Evolutionary conservation across 306 rosid genomes (phyloP).

Genomic region (Vigna mungo): DNA sequence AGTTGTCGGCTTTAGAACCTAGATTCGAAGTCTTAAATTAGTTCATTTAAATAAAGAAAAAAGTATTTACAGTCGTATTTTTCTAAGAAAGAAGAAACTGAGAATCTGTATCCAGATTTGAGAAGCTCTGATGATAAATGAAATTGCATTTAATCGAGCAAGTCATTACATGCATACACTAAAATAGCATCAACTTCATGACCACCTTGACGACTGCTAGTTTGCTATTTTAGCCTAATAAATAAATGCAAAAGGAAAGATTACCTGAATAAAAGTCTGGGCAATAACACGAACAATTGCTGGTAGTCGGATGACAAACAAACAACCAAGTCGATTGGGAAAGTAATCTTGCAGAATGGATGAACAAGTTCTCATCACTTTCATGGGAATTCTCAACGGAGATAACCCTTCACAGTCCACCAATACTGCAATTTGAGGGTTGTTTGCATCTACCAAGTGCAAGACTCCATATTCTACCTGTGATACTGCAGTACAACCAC

Average conservation of each 20-base stretch:
- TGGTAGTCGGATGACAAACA: conserved; percentile 85
- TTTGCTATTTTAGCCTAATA: conserved; percentile 19
- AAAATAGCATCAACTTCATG: conserved; percentile 2
- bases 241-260: conserved; percentile 40
- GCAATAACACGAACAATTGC: conserved; percentile 83
- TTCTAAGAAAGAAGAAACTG: conserved; percentile 11
- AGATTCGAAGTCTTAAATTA: conserved; percentile 41
- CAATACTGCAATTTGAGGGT: conserved; percentile 80
- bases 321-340: conserved; percentile 92
- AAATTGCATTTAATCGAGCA: conserved; percentile 31
- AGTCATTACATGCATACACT: neutral
- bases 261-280: conserved; percentile 86
- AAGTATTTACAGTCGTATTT: neutral
- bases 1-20: conserved; percentile 84
- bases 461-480: conserved; percentile 87
- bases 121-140: neutral
- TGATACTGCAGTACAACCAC: conserved; percentile 76
- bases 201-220: conserved; percentile 21
- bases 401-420: conserved; percentile 97
- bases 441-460: conserved; percentile 69
- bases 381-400: conserved; percentile 89
- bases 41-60: conserved; percentile 18
- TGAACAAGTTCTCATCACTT: conserved; percentile 82
- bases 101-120: conserved; percentile 14
- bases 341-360: conserved; percentile 93